Evolutionary conservation across 176 grass and related monocot species (phyloP).

Genomic region (Triticum turgidum): DNA sequence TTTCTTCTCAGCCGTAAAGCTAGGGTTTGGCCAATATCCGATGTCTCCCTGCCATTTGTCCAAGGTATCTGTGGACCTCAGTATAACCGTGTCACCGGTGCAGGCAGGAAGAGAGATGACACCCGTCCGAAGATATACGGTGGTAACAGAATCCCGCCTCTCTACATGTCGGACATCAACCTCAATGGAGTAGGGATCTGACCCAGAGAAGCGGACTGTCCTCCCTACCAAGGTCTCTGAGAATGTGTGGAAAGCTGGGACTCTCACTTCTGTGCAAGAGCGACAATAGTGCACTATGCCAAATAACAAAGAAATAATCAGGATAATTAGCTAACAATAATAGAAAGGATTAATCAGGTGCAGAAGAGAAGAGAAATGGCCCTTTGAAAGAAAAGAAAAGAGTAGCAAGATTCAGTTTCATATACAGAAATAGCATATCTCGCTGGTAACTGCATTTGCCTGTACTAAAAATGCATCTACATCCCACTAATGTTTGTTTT

Average conservation of each 20-base stretch:
- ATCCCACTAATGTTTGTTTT: not conserved
- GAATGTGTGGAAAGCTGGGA: not conserved
- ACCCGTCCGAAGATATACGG: not conserved
- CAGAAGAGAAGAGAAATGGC: not conserved
- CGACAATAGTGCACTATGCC: not conserved
- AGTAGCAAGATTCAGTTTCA: not conserved
- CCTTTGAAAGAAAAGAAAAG: not conserved
- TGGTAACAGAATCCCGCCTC: not conserved
- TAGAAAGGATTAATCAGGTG: not conserved
- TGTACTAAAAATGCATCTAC: not conserved
- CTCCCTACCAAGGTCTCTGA: not conserved
- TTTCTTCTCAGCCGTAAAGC: not conserved
- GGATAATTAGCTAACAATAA: not conserved
- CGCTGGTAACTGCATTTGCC: not conserved
- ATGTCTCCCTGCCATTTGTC: not conserved
- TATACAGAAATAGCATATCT: not conserved
- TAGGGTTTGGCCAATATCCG: not conserved
- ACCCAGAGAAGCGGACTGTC: not conserved
- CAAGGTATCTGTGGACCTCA: not conserved
- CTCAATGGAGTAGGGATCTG: not conserved
- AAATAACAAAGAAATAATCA: not conserved
- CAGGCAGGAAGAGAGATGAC: not conserved
- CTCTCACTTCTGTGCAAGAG: not conserved
- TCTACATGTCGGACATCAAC: not conserved
- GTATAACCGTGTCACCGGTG: not conserved